Conservation (phyloP, 768 basidiomycete species). For the Galerina sulciceps region DNA sequence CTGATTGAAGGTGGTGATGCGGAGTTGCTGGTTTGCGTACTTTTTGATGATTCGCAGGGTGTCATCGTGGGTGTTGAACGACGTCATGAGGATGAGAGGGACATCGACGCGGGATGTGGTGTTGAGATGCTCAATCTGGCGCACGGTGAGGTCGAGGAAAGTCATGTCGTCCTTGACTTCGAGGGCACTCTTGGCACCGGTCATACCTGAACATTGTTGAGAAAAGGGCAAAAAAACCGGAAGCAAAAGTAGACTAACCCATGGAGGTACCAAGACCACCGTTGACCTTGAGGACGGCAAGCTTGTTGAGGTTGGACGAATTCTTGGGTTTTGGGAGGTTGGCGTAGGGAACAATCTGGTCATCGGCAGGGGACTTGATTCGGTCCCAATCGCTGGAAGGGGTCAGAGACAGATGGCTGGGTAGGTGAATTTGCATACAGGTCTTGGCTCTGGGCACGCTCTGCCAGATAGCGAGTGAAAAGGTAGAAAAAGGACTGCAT, state of each 20-base stretch:
- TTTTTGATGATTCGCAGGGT: constrained; percentile 96
- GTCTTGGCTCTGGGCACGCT: constrained; percentile 85
- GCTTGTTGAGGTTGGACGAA: constrained; percentile 79
- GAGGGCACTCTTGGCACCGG: constrained; percentile 89
- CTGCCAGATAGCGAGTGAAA: constrained; percentile 91
- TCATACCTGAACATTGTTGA: constrained; percentile 58
- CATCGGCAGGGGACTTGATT: constrained; percentile 84
- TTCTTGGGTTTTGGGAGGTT: constrained; percentile 64
- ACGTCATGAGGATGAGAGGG: constrained; percentile 98
- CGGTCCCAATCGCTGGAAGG: constrained; percentile 79
- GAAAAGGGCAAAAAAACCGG: neutral
- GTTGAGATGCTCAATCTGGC: constrained; percentile 96
- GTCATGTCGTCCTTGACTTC: constrained; percentile 98
- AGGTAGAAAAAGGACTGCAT: constrained; percentile 97
- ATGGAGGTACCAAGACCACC: constrained; percentile 92
- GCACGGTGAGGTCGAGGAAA: constrained; percentile 92
- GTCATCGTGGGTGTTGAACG: constrained; percentile 97
- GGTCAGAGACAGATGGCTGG: constrained; percentile 4
- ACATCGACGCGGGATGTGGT: constrained; percentile 83
- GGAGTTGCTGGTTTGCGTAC: constrained; percentile 93
- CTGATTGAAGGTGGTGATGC: constrained; percentile 92
- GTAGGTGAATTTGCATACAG: constrained; percentile 58
- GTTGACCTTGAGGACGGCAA: constrained; percentile 95
- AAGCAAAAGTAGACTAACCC: constrained; percentile 50
- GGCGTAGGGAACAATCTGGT: constrained; percentile 86